Base-by-base conservation (phyloP, 139 green algal species). In the Micractinium conductrix region DNA sequence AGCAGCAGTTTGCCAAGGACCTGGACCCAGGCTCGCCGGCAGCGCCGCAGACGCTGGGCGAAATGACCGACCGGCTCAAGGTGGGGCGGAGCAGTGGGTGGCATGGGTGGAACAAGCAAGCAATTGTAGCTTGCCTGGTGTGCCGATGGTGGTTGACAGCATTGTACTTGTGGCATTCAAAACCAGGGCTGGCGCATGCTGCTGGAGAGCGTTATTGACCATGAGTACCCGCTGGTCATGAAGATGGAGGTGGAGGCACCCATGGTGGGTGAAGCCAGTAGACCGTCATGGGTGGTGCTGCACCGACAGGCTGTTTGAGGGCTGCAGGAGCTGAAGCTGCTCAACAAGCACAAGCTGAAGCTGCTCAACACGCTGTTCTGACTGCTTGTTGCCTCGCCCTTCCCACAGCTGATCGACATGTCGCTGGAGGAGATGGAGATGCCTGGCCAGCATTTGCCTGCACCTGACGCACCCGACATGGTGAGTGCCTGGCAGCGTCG, bases 11-110 rank as follows among this genome's bases (percentile, higher is more conserved):
- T 86, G 91, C 98, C 58, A 74, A 84, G 10, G 96, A 99, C 86
- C 91, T 99, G 50, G 92, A 97, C 87, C 97, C 96, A 19, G 92
- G 94, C 28, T 71, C 85, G 0, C 78, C 86, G 14, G 74, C 44
- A 48, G 98, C 98, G 84, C 96, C 97, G 12, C 81, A 71, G 7
- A 96, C 93, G 1, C 91, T 99, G 50, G 95, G 93, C 2, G 94
- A 96, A 26, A 94, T 99, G 45, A 92, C 92, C 12, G 87, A 94
- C 19, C 87, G 91, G 17, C 92, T 99, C 68, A 99, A 99, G 88
- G 80, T 85, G 68, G 33, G 19, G 35, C 8, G 9, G 10, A 71
- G 8, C 48, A 58, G 48, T 24, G 48, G 48, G 12, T 58, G 16
- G 12, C 16, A 10, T 58, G n/a, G n/a, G 48, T 58, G 48, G 12